Evolutionary conservation across 2,329 filamentous ascomycete genomes (phyloP).

Genomic region (Colletotrichum tropicicola): DNA sequence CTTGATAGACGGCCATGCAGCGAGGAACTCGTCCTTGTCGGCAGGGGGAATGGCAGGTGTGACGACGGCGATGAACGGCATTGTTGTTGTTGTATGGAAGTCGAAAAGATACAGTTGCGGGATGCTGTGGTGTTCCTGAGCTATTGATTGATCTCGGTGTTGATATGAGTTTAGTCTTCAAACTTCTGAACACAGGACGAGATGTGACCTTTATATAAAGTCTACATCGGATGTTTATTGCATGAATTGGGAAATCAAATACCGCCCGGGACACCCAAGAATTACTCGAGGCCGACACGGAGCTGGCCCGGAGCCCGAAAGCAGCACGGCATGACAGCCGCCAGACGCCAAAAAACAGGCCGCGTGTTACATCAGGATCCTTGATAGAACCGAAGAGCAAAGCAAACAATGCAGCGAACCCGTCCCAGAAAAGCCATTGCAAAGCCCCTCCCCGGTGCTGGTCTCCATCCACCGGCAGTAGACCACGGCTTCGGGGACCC

Average conservation of each 20-base stretch:
- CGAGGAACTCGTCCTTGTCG: constrained; percentile 28
- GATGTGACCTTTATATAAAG: background rate
- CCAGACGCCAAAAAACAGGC: background rate
- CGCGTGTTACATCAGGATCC: background rate
- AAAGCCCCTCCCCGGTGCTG: background rate
- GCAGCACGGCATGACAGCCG: background rate
- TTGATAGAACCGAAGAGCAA: background rate
- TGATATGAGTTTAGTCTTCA: background rate
- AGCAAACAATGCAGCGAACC: background rate
- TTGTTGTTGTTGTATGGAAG: background rate
- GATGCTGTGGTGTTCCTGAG: background rate
- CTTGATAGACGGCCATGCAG: constrained; percentile 3
- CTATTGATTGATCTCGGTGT: background rate
- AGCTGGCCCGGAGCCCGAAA: background rate
- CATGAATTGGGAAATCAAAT: background rate
- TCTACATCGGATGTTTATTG: background rate
- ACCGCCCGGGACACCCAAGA: background rate
- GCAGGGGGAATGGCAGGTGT: constrained; percentile 9
- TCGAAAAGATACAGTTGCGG: too few species aligned
- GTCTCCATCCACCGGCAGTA: background rate
- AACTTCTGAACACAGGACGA: background rate
- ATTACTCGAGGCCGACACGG: background rate
- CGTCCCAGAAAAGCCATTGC: background rate
- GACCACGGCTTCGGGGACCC: background rate
- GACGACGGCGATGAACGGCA: constrained; percentile 20